Evolutionary conservation across 352 stramenopile species (phyloP).

Genomic region (Elongisporangium undulatum): DNA sequence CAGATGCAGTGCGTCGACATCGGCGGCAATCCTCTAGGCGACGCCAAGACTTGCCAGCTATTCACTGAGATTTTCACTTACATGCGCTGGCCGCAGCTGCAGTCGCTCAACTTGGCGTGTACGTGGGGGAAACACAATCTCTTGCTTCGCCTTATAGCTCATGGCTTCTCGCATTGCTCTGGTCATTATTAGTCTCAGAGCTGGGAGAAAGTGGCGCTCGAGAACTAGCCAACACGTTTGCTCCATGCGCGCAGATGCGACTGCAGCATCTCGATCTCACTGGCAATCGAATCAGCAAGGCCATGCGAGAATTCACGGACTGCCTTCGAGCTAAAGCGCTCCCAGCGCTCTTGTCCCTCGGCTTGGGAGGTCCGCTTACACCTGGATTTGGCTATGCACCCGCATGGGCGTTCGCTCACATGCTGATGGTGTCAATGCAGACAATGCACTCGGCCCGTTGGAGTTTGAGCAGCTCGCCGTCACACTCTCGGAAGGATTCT

Average conservation of each 20-base stretch:
- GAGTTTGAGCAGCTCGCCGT: conserved; percentile 28
- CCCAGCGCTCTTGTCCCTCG: conserved; percentile 16
- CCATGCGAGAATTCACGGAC: conserved; percentile 20
- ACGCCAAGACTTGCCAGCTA: conserved; percentile 12
- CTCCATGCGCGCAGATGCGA: conserved; percentile 2
- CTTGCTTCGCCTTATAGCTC: background rate
- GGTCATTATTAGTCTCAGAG: conserved; percentile 15
- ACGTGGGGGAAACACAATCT: background rate
- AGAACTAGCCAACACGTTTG: conserved; percentile 13
- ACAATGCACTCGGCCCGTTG: conserved; percentile 28
- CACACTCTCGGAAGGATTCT: conserved; percentile 15
- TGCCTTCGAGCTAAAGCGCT: conserved; percentile 12
- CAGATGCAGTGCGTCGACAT: conserved; percentile 15
- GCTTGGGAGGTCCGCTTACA: conserved; percentile 14
- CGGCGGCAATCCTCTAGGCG: conserved; percentile 21
- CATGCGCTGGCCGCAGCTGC: conserved; percentile 13
- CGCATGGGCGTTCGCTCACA: background rate
- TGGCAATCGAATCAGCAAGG: conserved; percentile 19
- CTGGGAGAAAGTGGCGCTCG: conserved; percentile 21
- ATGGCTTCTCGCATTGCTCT: background rate
- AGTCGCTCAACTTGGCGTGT: conserved; percentile 26
- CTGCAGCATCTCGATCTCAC: conserved; percentile 28
- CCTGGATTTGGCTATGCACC: background rate
- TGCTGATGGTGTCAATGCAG: conserved; percentile 11
- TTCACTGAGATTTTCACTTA: conserved; percentile 10